Base-by-base conservation (phyloP, 1,284 basidiomycete genomes). In the Melanopsichium pennsylvanicum region DNA sequence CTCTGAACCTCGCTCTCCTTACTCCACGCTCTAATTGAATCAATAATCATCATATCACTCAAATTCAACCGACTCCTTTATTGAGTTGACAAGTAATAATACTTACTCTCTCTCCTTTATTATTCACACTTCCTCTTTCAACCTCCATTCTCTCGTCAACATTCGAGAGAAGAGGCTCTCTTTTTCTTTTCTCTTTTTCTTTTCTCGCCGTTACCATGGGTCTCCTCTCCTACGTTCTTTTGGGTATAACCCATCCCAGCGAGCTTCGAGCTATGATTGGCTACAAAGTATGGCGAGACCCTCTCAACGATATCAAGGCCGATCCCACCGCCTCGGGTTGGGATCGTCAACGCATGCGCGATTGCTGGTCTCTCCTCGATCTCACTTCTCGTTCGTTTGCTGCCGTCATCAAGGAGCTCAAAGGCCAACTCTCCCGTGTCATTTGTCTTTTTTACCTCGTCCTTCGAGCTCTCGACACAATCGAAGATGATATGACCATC, bases 401-500 rank as follows among this genome's bases (percentile, higher is more conserved):
- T 4, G 88, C 91, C 8, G 95, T 98, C 71, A 94, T 97, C 81
- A 97, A 96, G 83, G 92, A 97, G 83, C 84, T 98, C 11, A 93
- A 98, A 43, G 95, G 93, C 2, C 95, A 97, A 79, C 84, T 98
- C 56, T 92, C 93, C 4, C 85, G 95, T 58, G 90, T 90, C 39
- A 77, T 97, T 68, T 93, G 91, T 81, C 82, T 99, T 62, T 98
- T 97, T 83, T 99, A 98, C 83, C 87, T 99, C 45, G 90, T 95
- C 5, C 86, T 99, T 6, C 88, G 95, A 22, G 95, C 88, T 1
- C 84, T 98, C 26, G 96, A 98, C 83, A 98, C 96, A 11, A 87
- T 99, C 60, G 95, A 99, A 82, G 95, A 98, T 81, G 95, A 99
- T 84, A 98, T 97, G 93, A 92, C 93, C 3, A 87, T 99, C 55